Evolutionary conservation across 352 stramenopile species (phyloP).

Genomic region (Elongisporangium anandrum): DNA sequence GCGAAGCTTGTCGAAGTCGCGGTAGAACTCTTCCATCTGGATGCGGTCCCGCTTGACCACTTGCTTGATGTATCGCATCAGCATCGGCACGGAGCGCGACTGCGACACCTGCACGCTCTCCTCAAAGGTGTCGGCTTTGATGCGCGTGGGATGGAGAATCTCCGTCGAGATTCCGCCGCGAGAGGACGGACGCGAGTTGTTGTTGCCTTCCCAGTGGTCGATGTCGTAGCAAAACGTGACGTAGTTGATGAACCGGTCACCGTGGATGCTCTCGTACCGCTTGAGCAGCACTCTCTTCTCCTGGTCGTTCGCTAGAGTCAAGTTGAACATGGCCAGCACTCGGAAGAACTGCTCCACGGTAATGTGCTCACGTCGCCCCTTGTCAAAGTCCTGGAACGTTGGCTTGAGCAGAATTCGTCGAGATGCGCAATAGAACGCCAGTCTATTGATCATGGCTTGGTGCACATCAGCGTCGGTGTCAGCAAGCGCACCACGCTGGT

Average conservation of each 20-base stretch:
- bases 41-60: constrained; percentile 77
- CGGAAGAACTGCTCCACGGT: constrained; percentile 81
- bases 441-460: constrained; percentile 51
- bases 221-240: constrained; percentile 82
- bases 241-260: constrained; percentile 79
- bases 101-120: constrained; percentile 23
- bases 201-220: constrained; percentile 46
- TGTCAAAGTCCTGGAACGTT: constrained; percentile 82
- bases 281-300: constrained; percentile 60
- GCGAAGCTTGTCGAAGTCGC: constrained; percentile 80
- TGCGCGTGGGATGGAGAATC: constrained; percentile 48
- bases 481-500: constrained; percentile 47
- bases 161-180: constrained; percentile 41
- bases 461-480: constrained; percentile 41
- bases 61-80: constrained; percentile 79
- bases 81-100: constrained; percentile 51
- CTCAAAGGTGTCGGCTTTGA: constrained; percentile 35
- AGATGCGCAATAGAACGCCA: constrained; percentile 53
- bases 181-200: constrained; percentile 37
- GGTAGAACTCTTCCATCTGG: constrained; percentile 79
- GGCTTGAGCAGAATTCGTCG: constrained; percentile 73
- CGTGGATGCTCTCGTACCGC: constrained; percentile 65
- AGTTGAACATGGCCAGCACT: constrained; percentile 76
- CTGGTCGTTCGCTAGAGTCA: constrained; percentile 38
- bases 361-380: constrained; percentile 65